phyloP scores from a whole-genome alignment of 805 yeast genomes.

The Candida quercuum region DNA sequence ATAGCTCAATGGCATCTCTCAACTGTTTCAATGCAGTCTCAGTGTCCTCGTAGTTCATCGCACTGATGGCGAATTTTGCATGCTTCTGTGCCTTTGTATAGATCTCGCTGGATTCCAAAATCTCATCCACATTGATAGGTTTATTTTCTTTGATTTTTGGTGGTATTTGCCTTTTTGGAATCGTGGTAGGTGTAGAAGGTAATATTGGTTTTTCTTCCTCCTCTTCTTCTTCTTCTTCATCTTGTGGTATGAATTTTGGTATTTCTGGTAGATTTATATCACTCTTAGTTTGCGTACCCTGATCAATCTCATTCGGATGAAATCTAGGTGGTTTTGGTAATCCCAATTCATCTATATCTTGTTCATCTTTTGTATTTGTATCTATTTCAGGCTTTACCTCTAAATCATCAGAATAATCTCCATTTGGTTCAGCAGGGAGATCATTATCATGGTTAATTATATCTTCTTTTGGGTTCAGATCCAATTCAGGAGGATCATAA shows the following conservation, averaged over 20 bases:
- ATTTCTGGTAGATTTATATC: slow-evolving; percentile 8
- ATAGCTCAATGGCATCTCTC: slow-evolving; percentile 43
- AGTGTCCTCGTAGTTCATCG: slow-evolving; percentile 71
- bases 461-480: background rate
- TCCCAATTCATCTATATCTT: slow-evolving; percentile 14
- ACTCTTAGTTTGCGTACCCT: background rate
- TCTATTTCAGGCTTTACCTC: slow-evolving; percentile 2
- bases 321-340: slow-evolving; percentile 12
- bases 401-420: slow-evolving; percentile 1
- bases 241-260: slow-evolving; percentile 4
- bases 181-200: background rate
- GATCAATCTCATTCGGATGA: slow-evolving; percentile 3
- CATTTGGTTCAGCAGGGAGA: background rate
- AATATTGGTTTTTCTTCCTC: background rate
- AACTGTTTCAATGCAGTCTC: slow-evolving; percentile 64
- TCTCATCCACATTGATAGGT: slow-evolving; percentile 34
- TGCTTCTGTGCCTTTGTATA: slow-evolving; percentile 59
- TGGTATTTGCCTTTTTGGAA: no score
- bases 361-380: no score
- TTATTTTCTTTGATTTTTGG: slow-evolving; percentile 4
- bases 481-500: slow-evolving; percentile 33
- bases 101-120: slow-evolving; percentile 50
- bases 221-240: no score
- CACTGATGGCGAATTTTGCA: slow-evolving; percentile 74
- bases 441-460: background rate